phyloP scores from a whole-genome alignment of 495 filamentous ascomycete species.

The Tuber aestivum region DNA sequence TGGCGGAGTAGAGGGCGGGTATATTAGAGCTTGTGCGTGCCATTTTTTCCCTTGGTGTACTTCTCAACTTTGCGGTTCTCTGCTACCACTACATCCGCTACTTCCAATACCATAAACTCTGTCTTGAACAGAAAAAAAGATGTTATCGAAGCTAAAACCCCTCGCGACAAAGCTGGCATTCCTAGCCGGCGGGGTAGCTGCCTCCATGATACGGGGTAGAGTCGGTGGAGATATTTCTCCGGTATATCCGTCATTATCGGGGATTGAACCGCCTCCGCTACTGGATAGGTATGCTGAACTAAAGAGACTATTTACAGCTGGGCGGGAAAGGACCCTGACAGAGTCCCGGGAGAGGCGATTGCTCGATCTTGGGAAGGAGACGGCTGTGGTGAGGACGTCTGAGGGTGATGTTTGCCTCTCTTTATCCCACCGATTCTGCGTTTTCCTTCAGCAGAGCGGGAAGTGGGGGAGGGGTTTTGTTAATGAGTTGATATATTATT shows the following conservation, averaged over 20 bases:
- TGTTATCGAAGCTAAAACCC: not conserved
- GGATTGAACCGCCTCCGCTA: constrained; percentile 57
- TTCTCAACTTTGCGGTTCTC: not conserved
- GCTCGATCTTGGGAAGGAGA: constrained; percentile 50
- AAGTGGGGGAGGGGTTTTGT: constrained; percentile 37
- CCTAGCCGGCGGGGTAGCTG: not conserved
- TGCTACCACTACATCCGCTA: not conserved
- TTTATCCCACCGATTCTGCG: constrained; percentile 39
- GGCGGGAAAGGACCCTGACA: constrained; percentile 57
- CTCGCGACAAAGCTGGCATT: not conserved
- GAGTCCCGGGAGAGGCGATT: constrained; percentile 68
- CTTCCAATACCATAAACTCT: not conserved
- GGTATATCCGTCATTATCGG: constrained; percentile 74
- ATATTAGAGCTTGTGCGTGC: not conserved
- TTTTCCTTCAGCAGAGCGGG: constrained; percentile 20
- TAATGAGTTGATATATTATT: constrained; percentile 47
- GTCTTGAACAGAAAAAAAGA: not conserved
- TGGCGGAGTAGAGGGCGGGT: no score
- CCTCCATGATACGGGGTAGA: not conserved
- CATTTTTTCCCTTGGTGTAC: not conserved
- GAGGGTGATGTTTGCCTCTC: constrained; percentile 46
- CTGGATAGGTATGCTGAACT: constrained; percentile 66
- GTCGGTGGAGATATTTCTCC: constrained; percentile 68
- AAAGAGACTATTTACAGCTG: constrained; percentile 59
- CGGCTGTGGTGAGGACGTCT: constrained; percentile 47